phyloP scores from a whole-genome alignment of 2,329 filamentous ascomycete genomes.

The Trichoderma afroharzianum region DNA sequence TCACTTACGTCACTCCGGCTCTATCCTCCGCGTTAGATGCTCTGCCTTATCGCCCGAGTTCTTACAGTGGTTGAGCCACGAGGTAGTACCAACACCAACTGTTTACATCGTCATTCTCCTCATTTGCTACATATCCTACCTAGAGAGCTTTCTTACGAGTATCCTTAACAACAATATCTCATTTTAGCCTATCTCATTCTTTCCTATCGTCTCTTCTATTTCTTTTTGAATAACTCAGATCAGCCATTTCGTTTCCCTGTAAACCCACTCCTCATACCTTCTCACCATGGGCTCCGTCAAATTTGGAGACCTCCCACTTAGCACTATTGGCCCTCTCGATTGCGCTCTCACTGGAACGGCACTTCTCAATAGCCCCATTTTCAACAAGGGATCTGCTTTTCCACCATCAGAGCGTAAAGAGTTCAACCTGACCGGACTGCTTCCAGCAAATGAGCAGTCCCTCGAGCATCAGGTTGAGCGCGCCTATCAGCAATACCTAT shows the following conservation, averaged over 20 bases:
- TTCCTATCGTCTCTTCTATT: not conserved
- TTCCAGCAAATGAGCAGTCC: conserved; percentile 69
- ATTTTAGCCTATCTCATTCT: not conserved
- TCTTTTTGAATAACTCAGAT: not conserved
- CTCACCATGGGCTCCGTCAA: conserved; percentile 22
- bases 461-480: conserved; percentile 72
- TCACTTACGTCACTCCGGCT: not conserved
- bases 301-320: conserved; percentile 33
- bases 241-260: not conserved
- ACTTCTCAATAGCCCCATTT: conserved; percentile 35
- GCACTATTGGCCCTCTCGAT: conserved; percentile 34
- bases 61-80: not conserved
- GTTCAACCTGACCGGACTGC: conserved; percentile 69
- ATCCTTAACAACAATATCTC: not conserved
- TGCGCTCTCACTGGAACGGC: conserved; percentile 36
- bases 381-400: conserved; percentile 85
- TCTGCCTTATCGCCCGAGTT: not conserved
- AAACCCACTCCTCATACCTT: not conserved
- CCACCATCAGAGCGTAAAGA: conserved; percentile 61
- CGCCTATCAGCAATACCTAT: conserved; percentile 76
- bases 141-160: not conserved
- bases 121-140: not conserved
- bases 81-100: not conserved
- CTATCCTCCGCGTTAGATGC: not conserved
- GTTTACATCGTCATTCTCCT: not conserved